Percentiles rank a stretch among this genome's conserved stretches.
These are phyloP conservation scores for Elsinoe australis DNA, from an alignment of 2,329 filamentous ascomycete species.

Conservation along the genomic window DNA sequence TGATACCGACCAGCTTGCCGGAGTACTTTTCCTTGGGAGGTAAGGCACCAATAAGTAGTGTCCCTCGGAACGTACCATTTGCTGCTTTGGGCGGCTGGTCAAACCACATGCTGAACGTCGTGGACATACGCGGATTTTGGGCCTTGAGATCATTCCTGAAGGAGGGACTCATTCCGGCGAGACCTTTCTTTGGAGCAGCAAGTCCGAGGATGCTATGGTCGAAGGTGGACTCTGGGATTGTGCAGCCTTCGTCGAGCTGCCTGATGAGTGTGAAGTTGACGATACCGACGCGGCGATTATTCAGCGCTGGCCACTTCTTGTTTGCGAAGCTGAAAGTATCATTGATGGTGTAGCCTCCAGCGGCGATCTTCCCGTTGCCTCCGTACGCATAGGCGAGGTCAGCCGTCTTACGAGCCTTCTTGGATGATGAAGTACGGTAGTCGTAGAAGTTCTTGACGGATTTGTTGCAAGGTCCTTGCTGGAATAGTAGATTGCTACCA, in stretches of 20 bases:
- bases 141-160: slow-evolving; percentile 31
- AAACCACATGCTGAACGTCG: slow-evolving; percentile 33
- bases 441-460: slow-evolving; percentile 19
- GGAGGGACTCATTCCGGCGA: slow-evolving; percentile 24
- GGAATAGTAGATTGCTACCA: slow-evolving; percentile 17
- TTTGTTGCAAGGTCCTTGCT: slow-evolving; percentile 19
- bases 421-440: slow-evolving; percentile 6
- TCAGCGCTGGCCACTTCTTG: slow-evolving; percentile 20
- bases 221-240: slow-evolving; percentile 3
- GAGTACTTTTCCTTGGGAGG: slow-evolving; percentile 30
- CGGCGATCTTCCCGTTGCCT: slow-evolving; percentile 20
- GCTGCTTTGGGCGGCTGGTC: slow-evolving; percentile 25
- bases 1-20: slow-evolving; percentile 29
- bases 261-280: slow-evolving; percentile 24
- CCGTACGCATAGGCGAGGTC: slow-evolving; percentile 16
- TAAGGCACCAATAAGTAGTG: slow-evolving; percentile 31
- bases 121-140: slow-evolving; percentile 25
- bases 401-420: neutral
- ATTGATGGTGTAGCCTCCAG: slow-evolving; percentile 12
- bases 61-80: slow-evolving; percentile 27
- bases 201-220: slow-evolving; percentile 30
- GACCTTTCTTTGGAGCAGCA: slow-evolving; percentile 23
- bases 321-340: slow-evolving; percentile 17
- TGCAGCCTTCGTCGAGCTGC: slow-evolving; percentile 22
- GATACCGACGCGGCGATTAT: slow-evolving; percentile 26